Percentiles rank a stretch among this genome's conserved stretches.
These are phyloP conservation scores for Mrakia gelida DNA, from an alignment of 768 basidiomycete species.

Conservation along the genomic window DNA sequence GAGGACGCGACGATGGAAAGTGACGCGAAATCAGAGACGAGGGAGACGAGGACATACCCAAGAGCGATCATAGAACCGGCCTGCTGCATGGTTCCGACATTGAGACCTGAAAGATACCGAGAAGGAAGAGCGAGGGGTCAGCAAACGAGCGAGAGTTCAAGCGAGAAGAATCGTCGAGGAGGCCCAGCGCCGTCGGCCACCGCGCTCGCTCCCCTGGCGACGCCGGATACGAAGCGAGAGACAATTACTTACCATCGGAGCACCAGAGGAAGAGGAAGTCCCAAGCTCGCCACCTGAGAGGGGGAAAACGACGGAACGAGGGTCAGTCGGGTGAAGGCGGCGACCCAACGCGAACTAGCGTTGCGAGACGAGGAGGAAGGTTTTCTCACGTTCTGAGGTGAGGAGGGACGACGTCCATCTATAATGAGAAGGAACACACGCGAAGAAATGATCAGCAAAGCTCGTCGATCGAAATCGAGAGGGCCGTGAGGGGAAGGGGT, in stretches of 20 bases:
- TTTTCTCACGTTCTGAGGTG: constrained; percentile 8
- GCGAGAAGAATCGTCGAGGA: neutral
- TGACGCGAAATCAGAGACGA: no score
- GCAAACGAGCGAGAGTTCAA: neutral
- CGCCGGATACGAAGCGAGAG: neutral
- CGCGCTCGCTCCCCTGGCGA: no score
- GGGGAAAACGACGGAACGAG: neutral
- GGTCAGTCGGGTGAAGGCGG: no score
- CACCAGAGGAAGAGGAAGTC: constrained; percentile 23
- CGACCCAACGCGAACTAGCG: no score
- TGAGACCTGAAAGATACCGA: neutral
- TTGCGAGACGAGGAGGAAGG: neutral
- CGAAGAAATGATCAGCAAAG: neutral
- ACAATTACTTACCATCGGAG: neutral
- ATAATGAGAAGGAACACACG: neutral
- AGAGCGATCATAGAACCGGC: constrained; percentile 9
- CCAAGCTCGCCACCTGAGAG: neutral
- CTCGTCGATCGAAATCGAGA: neutral
- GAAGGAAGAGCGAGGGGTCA: neutral
- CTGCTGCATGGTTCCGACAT: neutral
- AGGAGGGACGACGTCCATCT: constrained; percentile 17
- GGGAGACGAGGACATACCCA: neutral
- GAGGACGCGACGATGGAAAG: neutral
- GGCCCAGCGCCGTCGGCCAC: no score
- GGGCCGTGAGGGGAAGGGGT: neutral